These are phyloP conservation scores for Delphinella strobiligena DNA, from an alignment of 2,329 filamentous ascomycete genomes.

Conservation along the genomic window DNA sequence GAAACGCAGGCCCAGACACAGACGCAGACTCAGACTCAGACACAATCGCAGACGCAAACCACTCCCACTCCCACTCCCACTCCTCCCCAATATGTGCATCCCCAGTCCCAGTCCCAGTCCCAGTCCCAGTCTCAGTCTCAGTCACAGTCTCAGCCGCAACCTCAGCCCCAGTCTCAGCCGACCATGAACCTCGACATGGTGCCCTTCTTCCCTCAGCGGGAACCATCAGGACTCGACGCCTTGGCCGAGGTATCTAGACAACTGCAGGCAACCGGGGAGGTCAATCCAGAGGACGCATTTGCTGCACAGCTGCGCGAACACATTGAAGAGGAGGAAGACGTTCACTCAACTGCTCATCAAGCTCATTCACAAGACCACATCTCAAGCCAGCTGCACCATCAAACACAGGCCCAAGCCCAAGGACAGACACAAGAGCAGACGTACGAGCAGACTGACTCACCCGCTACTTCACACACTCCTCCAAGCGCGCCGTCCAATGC, in stretches of 20 bases:
- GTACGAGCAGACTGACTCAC: too few relatives aligned
- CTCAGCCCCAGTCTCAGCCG: not conserved
- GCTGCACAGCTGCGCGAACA: slow-evolving; percentile 10
- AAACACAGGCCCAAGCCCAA: slow-evolving; percentile 3
- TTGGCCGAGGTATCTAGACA: slow-evolving; percentile 79
- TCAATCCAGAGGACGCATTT: slow-evolving; percentile 8
- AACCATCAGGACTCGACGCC: slow-evolving; percentile 61
- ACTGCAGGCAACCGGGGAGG: slow-evolving; percentile 19
- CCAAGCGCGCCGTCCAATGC: slow-evolving; percentile 6
- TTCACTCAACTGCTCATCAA: not conserved
- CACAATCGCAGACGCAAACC: not conserved
- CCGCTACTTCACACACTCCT: slow-evolving; percentile 1
- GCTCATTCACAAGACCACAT: too few relatives aligned
- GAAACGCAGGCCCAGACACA: slow-evolving; percentile 1
- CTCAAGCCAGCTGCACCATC: not conserved
- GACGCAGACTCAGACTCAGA: not conserved
- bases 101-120: too few relatives aligned
- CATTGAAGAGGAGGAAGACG: slow-evolving; percentile 8
- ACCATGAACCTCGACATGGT: not conserved
- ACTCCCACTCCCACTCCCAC: not conserved
- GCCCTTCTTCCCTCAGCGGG: slow-evolving; percentile 7
- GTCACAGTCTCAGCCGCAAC: not conserved
- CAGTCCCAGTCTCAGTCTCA: too few relatives aligned
- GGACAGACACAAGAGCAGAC: too few relatives aligned
- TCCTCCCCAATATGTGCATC: too few relatives aligned